Base-by-base conservation (phyloP, 768 basidiomycete species). In the Cubamyces sp. region DNA sequence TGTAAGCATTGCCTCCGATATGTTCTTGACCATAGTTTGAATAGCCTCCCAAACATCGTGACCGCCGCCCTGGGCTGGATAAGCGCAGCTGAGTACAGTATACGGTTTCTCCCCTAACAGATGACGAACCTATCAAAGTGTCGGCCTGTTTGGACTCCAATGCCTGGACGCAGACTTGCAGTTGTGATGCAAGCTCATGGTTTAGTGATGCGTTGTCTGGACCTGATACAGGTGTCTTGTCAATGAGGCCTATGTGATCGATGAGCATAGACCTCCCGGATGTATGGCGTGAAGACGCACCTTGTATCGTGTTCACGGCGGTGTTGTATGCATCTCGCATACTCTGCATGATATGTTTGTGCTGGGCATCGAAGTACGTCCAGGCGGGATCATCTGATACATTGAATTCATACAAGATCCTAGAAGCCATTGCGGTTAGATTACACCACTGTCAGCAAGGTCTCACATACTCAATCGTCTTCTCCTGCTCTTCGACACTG, bases 321-420 rank as follows among this genome's bases (percentile, higher is more conserved):
- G 81, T 75, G 47, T 78, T 77, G 74, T 87, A 89, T 3, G 84
- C 74, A 37, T 80, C 79, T 66, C 82, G 85, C 85, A 96, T 91
- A 57, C 84, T 84, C 37, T 88, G 84, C 68, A 96, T 77, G 50
- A 98, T 93, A 69, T 93, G 84, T 45, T 86, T 84, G 71, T 98
- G 94, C 66, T 98, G 96, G 58, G 87, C 87, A 68, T 98, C 97
- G 67, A 99, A 92, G 74, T 92, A 99, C 9, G 88, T 86, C 97
- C 96, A 99, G 46, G 94, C 84, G 0, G 96, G 93, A 70, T 99
- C 96, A 60, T 96, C 94, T 12, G 86, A 81, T 1, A 86, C 81
- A 68, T 91, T 92, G 59, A 99, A 76, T 65, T 99, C 96, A 52
- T 95, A 78, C 34, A 98, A 76, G 51, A 98, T 90, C 69, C 96